Evolutionary conservation across 805 yeast species (phyloP), one percentile per base, ranked within the genome.

Genomic region (Myxozyma geophila): DNA sequence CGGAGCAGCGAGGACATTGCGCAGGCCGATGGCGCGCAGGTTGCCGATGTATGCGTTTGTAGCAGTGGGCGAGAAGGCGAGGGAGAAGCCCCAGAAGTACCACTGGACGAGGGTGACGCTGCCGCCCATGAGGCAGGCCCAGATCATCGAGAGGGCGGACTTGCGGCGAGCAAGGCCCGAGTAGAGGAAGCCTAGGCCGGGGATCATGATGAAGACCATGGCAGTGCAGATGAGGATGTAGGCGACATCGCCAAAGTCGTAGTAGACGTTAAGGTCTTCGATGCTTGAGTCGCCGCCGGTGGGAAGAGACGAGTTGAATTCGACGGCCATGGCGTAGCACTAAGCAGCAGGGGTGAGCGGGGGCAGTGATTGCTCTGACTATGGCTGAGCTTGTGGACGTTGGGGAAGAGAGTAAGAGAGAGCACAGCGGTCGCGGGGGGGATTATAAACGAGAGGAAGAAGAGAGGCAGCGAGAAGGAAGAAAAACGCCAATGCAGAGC

Each of bases 31-130:
- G 52, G 86, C 82, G 70, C 86, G 87, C 70, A 93, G 77, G 75
- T 93, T 87, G 6, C 99, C 99, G 70, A 93, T 93, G 75, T 87
- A 95, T 50, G 87, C 85, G 76, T 92, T 92, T 40, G 87, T 79
- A 1, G 97, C 91, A 0, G 89, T 83, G n/a, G 81, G 71, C 0
- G 93, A 85, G 72, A 95, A 92, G 3, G 98, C 96, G 49, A 93
- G 77, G 0, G 97, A 90, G 74, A 90, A 92, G n/a, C 97, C 98
- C 97, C 98, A 95, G 74, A 93, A 91, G 76, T 92, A 93, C 98
- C 98, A 93, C 74, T 92, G 97, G 83, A 92, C 90, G 0, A 88
- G 78, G 8, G 92, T 86, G 39, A 93, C 80, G 69, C 93, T 85
- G 19, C 86, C 87, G 33, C 96, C 90, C 91, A 91, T 92, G 74